Base-by-base conservation (phyloP, 331 rosid genomes). In the Prunus yedoensis region DNA sequence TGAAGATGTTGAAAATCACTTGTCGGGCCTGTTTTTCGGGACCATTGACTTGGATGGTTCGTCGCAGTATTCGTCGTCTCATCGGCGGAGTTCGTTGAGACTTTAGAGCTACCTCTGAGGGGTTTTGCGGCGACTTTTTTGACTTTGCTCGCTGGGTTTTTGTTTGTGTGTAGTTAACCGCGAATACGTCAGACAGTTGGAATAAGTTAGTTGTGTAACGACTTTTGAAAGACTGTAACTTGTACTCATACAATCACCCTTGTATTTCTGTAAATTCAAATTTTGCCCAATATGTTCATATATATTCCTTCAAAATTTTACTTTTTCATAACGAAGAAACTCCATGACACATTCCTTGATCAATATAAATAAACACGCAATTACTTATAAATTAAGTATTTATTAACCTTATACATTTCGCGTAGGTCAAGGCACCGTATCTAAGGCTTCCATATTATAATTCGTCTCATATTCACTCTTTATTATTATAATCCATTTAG, bases 1-100 rank as follows among this genome's bases (percentile, higher is more conserved):
- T 18, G 85, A 86, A 23, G 93, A 91, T 45, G 83, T 93, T 54
- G 85, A 71, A 3, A 84, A 71, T 75, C 85, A 85, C 86, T 41
- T 93, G 20, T 80, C 81, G 12, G 80, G 84, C 77, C 77, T 93
- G 45, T 93, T 89, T 83, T 65, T 68, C 3, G 81, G 71, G 5
- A 74, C 73, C 5, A 25, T 8, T 3, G 56, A 56, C 1, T 64
- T 81, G 14, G 83, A 51, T 13, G 35, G 71, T 30, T 63, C 51
- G 3, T 69, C 84, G 3, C 43, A 85, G 10, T 2, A 63, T 4
- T 57, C 85, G 12, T 79, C 80, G 14, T 57, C 87, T 23, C 77
- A 18, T 27, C 77, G 68, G 46, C 43, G 62, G 46, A 25, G 59
- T 35, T 7, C 77, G 3, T 32, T 70, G 74, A 70, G 43, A 41